Evolutionary conservation across 805 yeast species (phyloP), one percentile per base, ranked within the genome.

Genomic region (Candida nanaspora): DNA sequence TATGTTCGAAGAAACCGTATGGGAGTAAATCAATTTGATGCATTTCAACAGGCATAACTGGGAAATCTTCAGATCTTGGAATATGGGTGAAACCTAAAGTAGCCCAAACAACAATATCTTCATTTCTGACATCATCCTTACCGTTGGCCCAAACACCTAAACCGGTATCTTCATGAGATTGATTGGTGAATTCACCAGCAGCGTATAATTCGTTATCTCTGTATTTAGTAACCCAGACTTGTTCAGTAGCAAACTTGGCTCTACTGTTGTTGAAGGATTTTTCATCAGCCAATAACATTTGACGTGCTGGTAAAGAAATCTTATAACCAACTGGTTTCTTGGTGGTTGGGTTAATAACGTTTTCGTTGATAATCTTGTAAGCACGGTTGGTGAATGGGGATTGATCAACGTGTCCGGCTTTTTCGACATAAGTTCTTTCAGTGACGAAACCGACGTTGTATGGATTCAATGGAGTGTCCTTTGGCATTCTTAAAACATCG

Each of bases 111-210:
- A 84, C 87, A 43, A 78, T 59, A 51, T 84, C 89, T 16, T 80
- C 80, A 61, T 83, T 75, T 74, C 89, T 80, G 28, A 83, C 86
- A 28, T 64, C 56, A 44, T 81, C 88, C 38, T 63, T 61, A 48
- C 83, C 82, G 54, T 80, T 71, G 30, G 85, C 84, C 82, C 88
- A 85, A 33, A 61, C 68, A 29, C 78, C 80, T 40, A 85, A 57
- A 57, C 93, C 94, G 21, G 83, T 74, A 59, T 83, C 93, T 3
- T 35, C 54, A 43, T 72, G 72, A 14, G 89, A 82, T 65, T 84
- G 94, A 62, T 84, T 85, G 46, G 94, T 84, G 69, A 84, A 83
- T 58, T 82, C 89, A 60, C 94, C 94, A 44, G 88, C 89, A 38
- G 89, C 87, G 49, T 69, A 84, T 51, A 82, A 61, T 63, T 82